phyloP scores from a whole-genome alignment of 164 flowering plant species.

The Nelumbo lutea region DNA sequence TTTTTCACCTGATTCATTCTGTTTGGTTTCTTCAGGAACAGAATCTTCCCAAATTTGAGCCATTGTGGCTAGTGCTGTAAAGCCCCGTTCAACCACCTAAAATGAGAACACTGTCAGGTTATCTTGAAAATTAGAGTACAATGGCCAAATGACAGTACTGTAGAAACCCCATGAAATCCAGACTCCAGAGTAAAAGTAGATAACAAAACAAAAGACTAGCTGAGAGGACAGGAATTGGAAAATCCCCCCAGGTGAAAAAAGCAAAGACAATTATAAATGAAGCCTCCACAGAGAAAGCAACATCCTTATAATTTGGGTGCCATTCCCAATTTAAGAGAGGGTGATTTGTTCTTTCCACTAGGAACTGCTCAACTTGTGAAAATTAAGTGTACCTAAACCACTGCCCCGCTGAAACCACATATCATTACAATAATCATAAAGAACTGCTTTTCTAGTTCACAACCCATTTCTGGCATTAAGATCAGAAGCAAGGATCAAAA shows the following conservation, averaged over 20 bases:
- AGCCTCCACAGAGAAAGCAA: too few relatives aligned
- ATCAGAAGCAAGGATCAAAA: too few relatives aligned
- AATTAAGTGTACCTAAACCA: too few relatives aligned
- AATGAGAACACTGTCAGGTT: conserved; percentile 1
- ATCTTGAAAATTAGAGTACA: conserved; percentile 1
- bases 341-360: too few relatives aligned
- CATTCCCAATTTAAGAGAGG: too few relatives aligned
- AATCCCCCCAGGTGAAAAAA: too few relatives aligned
- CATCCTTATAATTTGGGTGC: too few relatives aligned
- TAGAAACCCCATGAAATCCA: background rate
- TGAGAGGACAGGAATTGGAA: background rate
- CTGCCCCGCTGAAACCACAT: background rate
- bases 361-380: too few relatives aligned
- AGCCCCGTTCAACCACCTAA: conserved; percentile 63
- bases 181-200: background rate
- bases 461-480: background rate
- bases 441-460: background rate
- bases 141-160: background rate
- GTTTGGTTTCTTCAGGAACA: conserved; percentile 41
- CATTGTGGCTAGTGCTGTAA: conserved; percentile 63
- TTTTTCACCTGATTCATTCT: conserved; percentile 29
- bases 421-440: background rate
- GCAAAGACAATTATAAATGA: too few relatives aligned
- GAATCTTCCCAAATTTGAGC: conserved; percentile 58
- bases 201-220: background rate